These are phyloP conservation scores for Jacaranda copaia DNA, from an alignment of 257 asterid species.

Conservation along the genomic window DNA sequence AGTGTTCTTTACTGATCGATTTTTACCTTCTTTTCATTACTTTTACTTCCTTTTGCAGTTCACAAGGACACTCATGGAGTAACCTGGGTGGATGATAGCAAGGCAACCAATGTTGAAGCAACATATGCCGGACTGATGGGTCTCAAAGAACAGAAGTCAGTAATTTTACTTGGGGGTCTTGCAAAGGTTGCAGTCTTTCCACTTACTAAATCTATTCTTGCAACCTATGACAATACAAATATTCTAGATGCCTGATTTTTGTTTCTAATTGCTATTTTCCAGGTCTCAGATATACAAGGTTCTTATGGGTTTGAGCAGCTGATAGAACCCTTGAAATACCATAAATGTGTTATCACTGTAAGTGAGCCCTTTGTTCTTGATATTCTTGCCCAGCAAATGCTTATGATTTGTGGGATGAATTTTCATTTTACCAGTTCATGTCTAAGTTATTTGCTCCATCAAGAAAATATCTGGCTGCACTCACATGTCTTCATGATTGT, in stretches of 20 bases:
- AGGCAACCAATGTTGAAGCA: constrained; percentile 55
- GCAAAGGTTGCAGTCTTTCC: constrained; percentile 36
- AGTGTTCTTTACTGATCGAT: too few relatives aligned
- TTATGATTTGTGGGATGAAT: not conserved
- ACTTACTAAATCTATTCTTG: not conserved
- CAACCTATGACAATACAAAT: too few relatives aligned
- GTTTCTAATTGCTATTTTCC: not conserved
- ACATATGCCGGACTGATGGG: constrained; percentile 48
- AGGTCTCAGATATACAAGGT: constrained; percentile 38
- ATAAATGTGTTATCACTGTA: constrained; percentile 50
- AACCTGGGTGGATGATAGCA: constrained; percentile 51
- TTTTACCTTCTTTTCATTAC: not conserved
- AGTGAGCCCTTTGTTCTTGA: constrained; percentile 17
- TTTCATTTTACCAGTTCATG: not conserved
- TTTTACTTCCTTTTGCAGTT: constrained; percentile 31
- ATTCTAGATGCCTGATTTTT: too few relatives aligned
- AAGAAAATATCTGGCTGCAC: not conserved
- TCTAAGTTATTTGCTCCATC: not conserved
- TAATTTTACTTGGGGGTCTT: constrained; percentile 49
- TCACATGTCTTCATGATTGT: not conserved
- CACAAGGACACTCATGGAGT: constrained; percentile 38
- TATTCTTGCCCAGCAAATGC: not conserved
- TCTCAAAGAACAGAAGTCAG: constrained; percentile 38
- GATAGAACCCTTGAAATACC: constrained; percentile 42
- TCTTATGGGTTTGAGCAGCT: constrained; percentile 48